These are phyloP conservation scores for Vaccinium darrowii DNA, from an alignment of 148 eudicot species.

Conservation along the genomic window DNA sequence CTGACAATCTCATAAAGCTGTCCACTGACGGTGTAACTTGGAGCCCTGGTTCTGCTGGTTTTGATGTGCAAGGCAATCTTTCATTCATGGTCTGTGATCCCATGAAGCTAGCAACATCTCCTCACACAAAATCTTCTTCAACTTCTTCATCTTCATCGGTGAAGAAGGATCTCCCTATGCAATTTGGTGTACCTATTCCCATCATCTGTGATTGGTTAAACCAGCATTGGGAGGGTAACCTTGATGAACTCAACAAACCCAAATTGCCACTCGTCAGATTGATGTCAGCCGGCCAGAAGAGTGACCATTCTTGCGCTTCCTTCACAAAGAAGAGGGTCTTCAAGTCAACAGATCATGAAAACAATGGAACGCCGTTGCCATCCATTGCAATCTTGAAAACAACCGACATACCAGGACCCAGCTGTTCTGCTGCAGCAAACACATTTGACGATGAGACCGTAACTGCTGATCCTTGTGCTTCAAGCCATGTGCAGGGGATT, in stretches of 20 bases:
- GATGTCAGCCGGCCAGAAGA: constrained; percentile 70
- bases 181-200: constrained; percentile 91
- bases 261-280: constrained; percentile 73
- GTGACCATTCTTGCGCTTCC: constrained; percentile 83
- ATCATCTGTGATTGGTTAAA: constrained; percentile 84
- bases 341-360: constrained; percentile 54
- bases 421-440: constrained; percentile 35
- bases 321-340: constrained; percentile 80
- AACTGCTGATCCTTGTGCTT: constrained; percentile 28
- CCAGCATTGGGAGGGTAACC: constrained; percentile 99
- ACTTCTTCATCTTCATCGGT: constrained; percentile 67
- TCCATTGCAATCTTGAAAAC: constrained; percentile 44
- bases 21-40: constrained; percentile 70
- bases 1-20: constrained; percentile 92
- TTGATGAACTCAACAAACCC: constrained; percentile 88
- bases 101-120: constrained; percentile 93
- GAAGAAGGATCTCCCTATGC: constrained; percentile 78
- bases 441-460: constrained; percentile 37
- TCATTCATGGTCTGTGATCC: constrained; percentile 98
- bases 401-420: constrained; percentile 39
- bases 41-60: constrained; percentile 96
- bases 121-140: constrained; percentile 64
- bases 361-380: constrained; percentile 53
- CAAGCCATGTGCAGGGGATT: constrained; percentile 61
- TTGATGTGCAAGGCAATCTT: constrained; percentile 86